phyloP scores from a whole-genome alignment of 352 stramenopile genomes.

The Phytophthora pseudosyringae region DNA sequence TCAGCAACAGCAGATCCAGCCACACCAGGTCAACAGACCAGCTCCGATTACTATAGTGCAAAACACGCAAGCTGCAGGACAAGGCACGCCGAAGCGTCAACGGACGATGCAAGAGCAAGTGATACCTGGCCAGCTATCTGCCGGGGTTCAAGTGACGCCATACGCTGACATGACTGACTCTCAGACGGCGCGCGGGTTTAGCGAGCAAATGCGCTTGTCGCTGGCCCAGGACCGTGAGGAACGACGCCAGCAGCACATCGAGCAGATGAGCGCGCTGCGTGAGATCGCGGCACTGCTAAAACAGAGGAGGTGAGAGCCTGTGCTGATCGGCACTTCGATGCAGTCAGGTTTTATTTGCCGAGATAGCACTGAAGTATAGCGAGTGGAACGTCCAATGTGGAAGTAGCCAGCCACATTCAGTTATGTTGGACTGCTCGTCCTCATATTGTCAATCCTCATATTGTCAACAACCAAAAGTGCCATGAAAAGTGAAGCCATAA shows the following conservation, averaged over 20 bases:
- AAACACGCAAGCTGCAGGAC: conserved; percentile 6
- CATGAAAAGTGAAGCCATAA: conserved; percentile 3
- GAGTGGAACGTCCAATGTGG: no score
- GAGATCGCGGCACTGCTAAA: conserved; percentile 48
- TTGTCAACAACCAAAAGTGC: background rate
- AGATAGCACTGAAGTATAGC: background rate
- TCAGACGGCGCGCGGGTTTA: conserved; percentile 18
- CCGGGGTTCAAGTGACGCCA: conserved; percentile 5
- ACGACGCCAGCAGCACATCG: conserved; percentile 55
- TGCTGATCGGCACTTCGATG: background rate
- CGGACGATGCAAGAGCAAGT: conserved; percentile 28
- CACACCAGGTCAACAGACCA: conserved; percentile 6
- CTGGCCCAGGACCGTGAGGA: conserved; percentile 53
- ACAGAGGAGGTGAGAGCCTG: conserved; percentile 18
- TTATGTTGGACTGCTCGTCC: background rate
- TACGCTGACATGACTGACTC: conserved; percentile 13
- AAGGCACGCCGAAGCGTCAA: conserved; percentile 30
- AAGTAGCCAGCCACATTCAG: no score
- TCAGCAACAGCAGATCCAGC: conserved; percentile 2
- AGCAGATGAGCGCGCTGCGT: conserved; percentile 60
- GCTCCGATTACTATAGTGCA: conserved; percentile 7
- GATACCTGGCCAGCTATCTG: conserved; percentile 1
- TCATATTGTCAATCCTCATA: no score
- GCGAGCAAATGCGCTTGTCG: conserved; percentile 44
- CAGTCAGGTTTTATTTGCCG: conserved; percentile 22